Conservation (phyloP, 148 eudicot species). For the Fagopyrum tataricum region DNA sequence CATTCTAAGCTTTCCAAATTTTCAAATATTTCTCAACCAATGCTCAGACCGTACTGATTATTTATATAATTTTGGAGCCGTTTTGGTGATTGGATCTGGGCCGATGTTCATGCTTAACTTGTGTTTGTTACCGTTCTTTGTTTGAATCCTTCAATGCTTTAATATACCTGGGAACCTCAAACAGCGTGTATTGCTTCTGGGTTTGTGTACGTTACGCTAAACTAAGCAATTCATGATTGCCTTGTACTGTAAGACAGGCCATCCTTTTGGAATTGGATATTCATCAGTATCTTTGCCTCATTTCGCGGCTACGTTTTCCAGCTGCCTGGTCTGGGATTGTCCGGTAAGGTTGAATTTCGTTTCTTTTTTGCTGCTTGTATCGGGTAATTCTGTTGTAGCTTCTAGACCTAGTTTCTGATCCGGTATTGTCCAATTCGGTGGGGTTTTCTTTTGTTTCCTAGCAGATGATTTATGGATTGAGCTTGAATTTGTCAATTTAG, state of each 20-base stretch:
- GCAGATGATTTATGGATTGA: not conserved
- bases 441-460: not conserved
- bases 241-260: not conserved
- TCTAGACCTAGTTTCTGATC: constrained; percentile 8
- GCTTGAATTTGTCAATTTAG: not conserved
- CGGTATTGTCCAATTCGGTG: not conserved
- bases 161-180: not conserved
- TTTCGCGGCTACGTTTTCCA: not conserved
- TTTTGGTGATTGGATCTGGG: constrained; percentile 8
- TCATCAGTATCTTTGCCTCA: not conserved
- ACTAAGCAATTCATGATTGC: not conserved
- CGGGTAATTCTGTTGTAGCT: not conserved
- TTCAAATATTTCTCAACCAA: constrained; percentile 9
- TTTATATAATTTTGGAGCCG: not conserved
- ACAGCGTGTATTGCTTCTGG: not conserved
- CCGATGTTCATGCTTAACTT: not conserved
- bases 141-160: not conserved
- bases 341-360: not conserved
- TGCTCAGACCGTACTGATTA: not conserved
- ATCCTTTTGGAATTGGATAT: not conserved
- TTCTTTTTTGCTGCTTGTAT: not conserved
- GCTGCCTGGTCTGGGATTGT: not conserved
- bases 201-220: not conserved
- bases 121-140: not conserved
- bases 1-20: constrained; percentile 5